phyloP scores from a whole-genome alignment of 2,329 filamentous ascomycete species.

The Pseudogymnoascus sp. region DNA sequence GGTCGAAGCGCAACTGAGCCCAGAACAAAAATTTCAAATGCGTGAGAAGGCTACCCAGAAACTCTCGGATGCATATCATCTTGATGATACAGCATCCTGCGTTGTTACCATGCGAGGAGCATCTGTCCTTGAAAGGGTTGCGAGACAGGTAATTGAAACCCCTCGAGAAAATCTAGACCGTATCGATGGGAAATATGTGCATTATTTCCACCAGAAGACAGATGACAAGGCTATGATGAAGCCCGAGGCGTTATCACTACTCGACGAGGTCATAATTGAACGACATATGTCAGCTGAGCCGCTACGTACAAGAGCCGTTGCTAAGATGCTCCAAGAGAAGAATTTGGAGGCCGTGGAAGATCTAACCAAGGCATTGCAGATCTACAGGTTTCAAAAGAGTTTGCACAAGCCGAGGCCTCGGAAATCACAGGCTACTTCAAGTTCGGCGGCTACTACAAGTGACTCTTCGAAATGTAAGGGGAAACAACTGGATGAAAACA shows the following conservation, averaged over 20 bases:
- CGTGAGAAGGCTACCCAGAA: conserved; percentile 72
- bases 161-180: conserved; percentile 51
- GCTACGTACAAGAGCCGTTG: conserved; percentile 63
- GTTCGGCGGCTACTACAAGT: conserved; percentile 21
- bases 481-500: conserved; percentile 45
- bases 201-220: conserved; percentile 89
- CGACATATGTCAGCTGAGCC: conserved; percentile 56
- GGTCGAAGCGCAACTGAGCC: conserved; percentile 58
- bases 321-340: conserved; percentile 68
- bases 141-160: conserved; percentile 56
- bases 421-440: conserved; percentile 41
- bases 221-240: conserved; percentile 64
- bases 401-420: conserved; percentile 31
- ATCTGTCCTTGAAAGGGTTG: conserved; percentile 68
- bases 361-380: conserved; percentile 55
- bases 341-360: conserved; percentile 61
- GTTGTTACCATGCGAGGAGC: conserved; percentile 77
- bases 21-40: conserved; percentile 70
- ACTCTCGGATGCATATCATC: conserved; percentile 64
- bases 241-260: conserved; percentile 55
- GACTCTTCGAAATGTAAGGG: conserved; percentile 33
- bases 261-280: conserved; percentile 59
- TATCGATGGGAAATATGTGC: conserved; percentile 74
- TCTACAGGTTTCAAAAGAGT: conserved; percentile 29
- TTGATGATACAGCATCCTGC: conserved; percentile 77